Base-by-base conservation (phyloP, 352 stramenopile species). In the Pythium oligandrum region DNA sequence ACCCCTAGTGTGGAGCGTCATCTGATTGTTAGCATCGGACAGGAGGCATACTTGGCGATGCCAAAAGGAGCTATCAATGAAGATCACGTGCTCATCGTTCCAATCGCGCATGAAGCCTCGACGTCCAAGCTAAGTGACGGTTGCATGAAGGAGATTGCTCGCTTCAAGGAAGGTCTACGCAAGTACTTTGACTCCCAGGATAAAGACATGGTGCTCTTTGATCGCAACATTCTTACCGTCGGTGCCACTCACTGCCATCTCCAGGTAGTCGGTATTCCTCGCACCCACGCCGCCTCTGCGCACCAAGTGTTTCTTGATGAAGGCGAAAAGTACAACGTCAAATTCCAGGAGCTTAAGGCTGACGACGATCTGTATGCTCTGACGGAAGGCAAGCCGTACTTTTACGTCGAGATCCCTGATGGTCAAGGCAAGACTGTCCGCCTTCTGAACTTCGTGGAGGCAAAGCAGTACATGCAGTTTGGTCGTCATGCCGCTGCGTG, bases 381-480 rank as follows among this genome's bases (percentile, higher is more conserved):
- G 38, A 82, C 75, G 8, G 42, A 71, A 3, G 72, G 60, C 47
- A 75, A 73, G 51, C 61, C 75, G 39, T 90, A 86, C 59, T 70
- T 90, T 40, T 88, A 90, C 43, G 73, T 69, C 0, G 78, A 88
- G 43, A 51, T 90, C 17, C 78, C 83, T 1, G 68, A 85, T 37
- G 75, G 60, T 0, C 6, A 86, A 0, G 70, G 73, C 4, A 43
- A 57, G 40, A 56, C 49, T 0, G 68, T 63, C 33, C 69, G 70
- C 5, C 61, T 93, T 36, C 61, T 90, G 34, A 71, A 91, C 50
- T 59, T 74, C 31, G 80, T 91, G 11, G 68, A 87, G 32, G 78
- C 68, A 43, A 90, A 91, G 54, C 80, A 93, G 48, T 88, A 90
- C 68, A 83, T 93, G 59, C 79, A 90, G 56, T 93, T 93, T 66